These are phyloP conservation scores for Epichloe glyceriae DNA, from an alignment of 2,329 filamentous ascomycete species.

Conservation along the genomic window DNA sequence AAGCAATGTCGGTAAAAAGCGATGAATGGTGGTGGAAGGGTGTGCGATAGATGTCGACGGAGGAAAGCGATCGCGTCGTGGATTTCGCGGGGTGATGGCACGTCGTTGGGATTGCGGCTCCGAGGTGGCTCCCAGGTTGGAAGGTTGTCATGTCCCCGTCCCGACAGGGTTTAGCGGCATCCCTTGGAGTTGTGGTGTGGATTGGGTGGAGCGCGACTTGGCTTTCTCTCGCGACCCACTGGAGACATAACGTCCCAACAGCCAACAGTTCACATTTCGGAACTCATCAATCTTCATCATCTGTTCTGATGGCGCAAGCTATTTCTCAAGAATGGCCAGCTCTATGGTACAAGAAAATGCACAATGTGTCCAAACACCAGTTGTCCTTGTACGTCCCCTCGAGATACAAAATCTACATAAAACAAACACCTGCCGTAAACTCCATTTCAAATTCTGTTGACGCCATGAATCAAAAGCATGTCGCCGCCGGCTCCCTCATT, in stretches of 20 bases:
- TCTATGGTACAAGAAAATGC: background rate
- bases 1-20: background rate
- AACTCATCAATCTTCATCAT: no score
- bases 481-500: background rate
- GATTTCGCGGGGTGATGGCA: background rate
- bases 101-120: constrained; percentile 6
- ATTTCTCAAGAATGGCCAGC: background rate
- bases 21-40: background rate
- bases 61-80: constrained; percentile 1
- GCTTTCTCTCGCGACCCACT: background rate
- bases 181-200: background rate
- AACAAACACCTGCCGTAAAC: background rate
- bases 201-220: background rate
- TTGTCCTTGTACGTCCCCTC: background rate
- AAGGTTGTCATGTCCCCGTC: constrained; percentile 2
- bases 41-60: background rate
- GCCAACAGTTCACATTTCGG: no score
- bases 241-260: no score
- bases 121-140: background rate
- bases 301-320: no score
- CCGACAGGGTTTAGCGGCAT: constrained; percentile 8
- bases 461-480: background rate
- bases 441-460: background rate
- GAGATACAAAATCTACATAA: background rate
- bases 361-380: constrained; percentile 3